Evolutionary conservation across 2,329 filamentous ascomycete species (phyloP).

Genomic region (Elsinoe arachidis): DNA sequence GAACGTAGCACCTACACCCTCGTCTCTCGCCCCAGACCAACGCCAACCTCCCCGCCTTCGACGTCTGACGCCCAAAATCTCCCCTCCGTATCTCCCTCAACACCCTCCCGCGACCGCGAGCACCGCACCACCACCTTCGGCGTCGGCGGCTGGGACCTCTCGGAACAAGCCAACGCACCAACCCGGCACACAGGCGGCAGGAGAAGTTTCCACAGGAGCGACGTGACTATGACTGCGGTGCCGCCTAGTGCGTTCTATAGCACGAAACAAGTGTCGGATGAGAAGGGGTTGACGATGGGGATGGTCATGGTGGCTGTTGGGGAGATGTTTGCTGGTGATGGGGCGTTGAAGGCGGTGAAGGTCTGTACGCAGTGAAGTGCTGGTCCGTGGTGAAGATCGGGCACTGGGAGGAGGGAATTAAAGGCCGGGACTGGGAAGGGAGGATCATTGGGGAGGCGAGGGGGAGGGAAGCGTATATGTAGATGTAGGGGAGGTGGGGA

Average conservation of each 20-base stretch:
- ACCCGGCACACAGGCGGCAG: neutral
- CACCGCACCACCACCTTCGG: neutral
- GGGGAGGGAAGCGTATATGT: neutral
- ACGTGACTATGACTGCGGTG: slow-evolving; percentile 17
- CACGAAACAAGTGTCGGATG: slow-evolving; percentile 3
- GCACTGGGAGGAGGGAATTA: neutral
- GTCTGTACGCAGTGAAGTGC: neutral
- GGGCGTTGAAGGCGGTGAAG: slow-evolving; percentile 2
- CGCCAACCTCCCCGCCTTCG: neutral
- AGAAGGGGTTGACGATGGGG: slow-evolving; percentile 6
- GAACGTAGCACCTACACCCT: neutral
- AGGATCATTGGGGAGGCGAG: neutral
- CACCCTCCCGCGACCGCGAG: neutral
- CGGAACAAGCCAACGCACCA: neutral
- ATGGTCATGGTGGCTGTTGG: slow-evolving; percentile 9
- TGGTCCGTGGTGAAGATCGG: neutral
- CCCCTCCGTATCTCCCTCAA: neutral
- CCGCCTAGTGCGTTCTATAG: slow-evolving; percentile 15
- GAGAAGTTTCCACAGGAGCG: neutral
- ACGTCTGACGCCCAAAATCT: neutral
- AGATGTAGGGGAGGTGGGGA: too few species aligned
- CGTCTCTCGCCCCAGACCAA: neutral
- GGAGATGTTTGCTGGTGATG: slow-evolving; percentile 22
- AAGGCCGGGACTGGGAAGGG: neutral
- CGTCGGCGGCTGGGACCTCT: neutral